Conservation (phyloP, 257 asterid genomes). For the Perilla frutescens region DNA sequence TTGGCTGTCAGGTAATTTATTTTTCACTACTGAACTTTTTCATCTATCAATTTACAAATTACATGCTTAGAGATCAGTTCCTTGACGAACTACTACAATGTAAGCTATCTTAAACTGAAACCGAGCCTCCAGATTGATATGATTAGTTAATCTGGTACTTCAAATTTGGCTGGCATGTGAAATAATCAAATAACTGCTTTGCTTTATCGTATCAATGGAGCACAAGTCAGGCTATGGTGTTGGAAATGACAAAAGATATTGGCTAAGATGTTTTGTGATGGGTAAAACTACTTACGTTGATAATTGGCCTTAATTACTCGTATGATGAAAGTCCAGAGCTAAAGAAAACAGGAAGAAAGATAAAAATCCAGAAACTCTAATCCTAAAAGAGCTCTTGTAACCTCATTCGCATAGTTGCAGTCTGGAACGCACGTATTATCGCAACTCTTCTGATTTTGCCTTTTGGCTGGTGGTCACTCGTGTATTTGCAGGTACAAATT, state of each 20-base stretch:
- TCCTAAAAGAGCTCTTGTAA: neutral
- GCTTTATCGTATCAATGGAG: too few species aligned
- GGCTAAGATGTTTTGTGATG: neutral
- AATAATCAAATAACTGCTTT: too few species aligned
- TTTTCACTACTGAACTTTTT: slow-evolving; percentile 2
- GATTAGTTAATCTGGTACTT: too few species aligned
- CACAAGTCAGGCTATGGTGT: too few species aligned
- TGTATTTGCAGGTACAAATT: slow-evolving; percentile 72
- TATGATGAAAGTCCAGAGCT: neutral
- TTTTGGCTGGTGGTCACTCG: neutral
- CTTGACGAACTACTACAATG: too few species aligned
- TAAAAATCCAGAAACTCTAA: neutral
- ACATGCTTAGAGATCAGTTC: slow-evolving; percentile 3
- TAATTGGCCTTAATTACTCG: neutral
- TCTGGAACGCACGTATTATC: slow-evolving; percentile 6
- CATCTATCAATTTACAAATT: neutral
- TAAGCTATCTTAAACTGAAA: too few species aligned
- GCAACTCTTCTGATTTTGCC: neutral
- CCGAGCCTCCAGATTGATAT: too few species aligned
- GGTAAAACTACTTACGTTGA: neutral
- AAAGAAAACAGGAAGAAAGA: neutral
- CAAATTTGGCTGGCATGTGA: too few species aligned
- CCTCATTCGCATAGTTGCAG: neutral
- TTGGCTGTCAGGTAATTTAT: slow-evolving; percentile 61
- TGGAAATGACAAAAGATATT: too few species aligned